Conservation (phyloP, 306 rosid species). For the Citrullus amarus region DNA sequence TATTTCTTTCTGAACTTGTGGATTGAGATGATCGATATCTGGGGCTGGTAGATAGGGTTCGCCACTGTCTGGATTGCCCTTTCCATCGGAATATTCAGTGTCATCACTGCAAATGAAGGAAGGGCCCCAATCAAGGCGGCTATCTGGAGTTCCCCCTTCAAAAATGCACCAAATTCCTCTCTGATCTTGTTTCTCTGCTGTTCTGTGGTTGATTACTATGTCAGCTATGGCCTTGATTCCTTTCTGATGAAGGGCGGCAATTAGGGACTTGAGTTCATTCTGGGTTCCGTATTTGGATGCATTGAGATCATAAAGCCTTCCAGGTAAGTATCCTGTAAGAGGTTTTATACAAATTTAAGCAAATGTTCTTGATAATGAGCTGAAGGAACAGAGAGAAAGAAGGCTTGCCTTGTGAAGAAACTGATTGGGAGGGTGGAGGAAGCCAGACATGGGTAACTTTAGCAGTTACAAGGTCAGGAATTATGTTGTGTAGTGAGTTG, state of each 20-base stretch:
- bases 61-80: constrained; percentile 57
- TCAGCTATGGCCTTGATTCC: constrained; percentile 60
- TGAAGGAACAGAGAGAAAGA: not conserved
- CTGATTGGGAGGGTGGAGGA: constrained; percentile 78
- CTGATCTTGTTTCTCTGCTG: constrained; percentile 49
- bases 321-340: constrained; percentile 54
- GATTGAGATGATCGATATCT: constrained; percentile 71
- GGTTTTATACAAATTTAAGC: not conserved
- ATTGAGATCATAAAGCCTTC: constrained; percentile 76
- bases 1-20: constrained; percentile 48
- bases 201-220: constrained; percentile 81
- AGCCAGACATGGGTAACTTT: constrained; percentile 84
- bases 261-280: constrained; percentile 46
- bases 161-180: constrained; percentile 65
- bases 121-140: constrained; percentile 68
- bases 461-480: constrained; percentile 44
- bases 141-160: constrained; percentile 66
- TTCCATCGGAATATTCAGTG: constrained; percentile 47
- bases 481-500: constrained; percentile 37
- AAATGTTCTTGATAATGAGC: not conserved
- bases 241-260: constrained; percentile 22
- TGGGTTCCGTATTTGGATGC: constrained; percentile 55
- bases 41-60: constrained; percentile 23
- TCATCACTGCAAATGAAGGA: constrained; percentile 61
- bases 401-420: constrained; percentile 29